Evolutionary conservation across 1,139 yeast genomes (phyloP), one percentile per base, ranked within the genome.

Genomic region (Candida tropicalis): DNA sequence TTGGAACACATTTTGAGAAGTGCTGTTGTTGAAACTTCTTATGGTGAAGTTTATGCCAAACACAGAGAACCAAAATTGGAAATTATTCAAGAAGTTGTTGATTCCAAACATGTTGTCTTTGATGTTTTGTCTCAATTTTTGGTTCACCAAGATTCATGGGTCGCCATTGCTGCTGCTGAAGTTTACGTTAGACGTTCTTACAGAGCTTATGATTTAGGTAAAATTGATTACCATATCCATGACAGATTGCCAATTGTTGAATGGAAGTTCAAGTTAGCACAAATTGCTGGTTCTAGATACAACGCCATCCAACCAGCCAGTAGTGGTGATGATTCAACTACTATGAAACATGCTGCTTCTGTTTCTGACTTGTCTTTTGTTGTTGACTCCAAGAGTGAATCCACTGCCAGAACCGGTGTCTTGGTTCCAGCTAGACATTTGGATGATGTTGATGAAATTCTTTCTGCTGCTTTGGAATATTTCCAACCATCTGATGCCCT

Each of bases 141-240:
- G 68, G 81, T 81, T 42, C 87, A 89, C 56, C 59, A 77, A 17
- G 98, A 95, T 59, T 87, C 87, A 41, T 87, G 89, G 78, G 95
- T 93, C 49, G 87, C 95, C 4, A 80, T 93, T 57, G 98, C 99
- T 29, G 98, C 99, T 35, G 89, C 96, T 39, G 98, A 93, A 68
- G 96, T 93, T 45, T 93, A 93, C 66, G 84, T 91, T 46, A 86
- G 99, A 67, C 87, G 99, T 64, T 96, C 98, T 40, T 93, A 91
- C 75, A 84, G 98, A 62, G 98, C 98, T 35, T 95, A 95, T 68
- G 85, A 90, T 32, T 83, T 93, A 52, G 87, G 89, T 44, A 85
- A 84, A 49, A 78, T 93, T 45, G 70, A 74, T 44, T 87, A 88
- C 60, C 79, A 77, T 52, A 70, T 72, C 59, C 78, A 82, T 48